A percentile compares a stretch with the other conserved stretches of the same genome.
phyloP scores from a whole-genome alignment of 768 basidiomycete species.

The Cantharellus anzutake region DNA sequence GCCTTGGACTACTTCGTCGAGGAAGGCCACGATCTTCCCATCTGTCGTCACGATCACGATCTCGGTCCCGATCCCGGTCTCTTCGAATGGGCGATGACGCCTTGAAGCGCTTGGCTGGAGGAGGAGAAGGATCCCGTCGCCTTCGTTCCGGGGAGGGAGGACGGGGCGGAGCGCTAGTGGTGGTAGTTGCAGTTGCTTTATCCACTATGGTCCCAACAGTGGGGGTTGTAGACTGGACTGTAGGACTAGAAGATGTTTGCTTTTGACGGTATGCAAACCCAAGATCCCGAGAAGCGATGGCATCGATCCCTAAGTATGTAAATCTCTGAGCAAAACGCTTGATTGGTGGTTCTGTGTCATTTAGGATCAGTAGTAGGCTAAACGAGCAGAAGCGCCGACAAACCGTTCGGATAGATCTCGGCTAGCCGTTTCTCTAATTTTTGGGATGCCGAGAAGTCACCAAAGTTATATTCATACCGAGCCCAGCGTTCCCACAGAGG shows the following conservation, averaged over 20 bases:
- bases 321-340: slow-evolving; percentile 74
- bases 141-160: slow-evolving; percentile 2
- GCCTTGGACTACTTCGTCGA: slow-evolving; percentile 13
- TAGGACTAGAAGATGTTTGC: not conserved
- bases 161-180: slow-evolving; percentile 1
- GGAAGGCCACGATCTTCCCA: slow-evolving; percentile 5
- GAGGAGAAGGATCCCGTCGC: slow-evolving; percentile 8
- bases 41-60: slow-evolving; percentile 4
- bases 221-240: not conserved
- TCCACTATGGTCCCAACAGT: not conserved
- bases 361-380: no score
- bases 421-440: slow-evolving; percentile 80
- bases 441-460: slow-evolving; percentile 72
- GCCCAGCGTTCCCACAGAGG: slow-evolving; percentile 95
- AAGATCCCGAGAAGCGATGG: slow-evolving; percentile 75
- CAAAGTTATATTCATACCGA: slow-evolving; percentile 85
- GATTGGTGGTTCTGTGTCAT: slow-evolving; percentile 58
- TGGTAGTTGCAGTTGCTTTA: not conserved
- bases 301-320: slow-evolving; percentile 65
- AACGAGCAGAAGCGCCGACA: slow-evolving; percentile 11
- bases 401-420: slow-evolving; percentile 75
- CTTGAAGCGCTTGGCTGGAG: slow-evolving; percentile 8
- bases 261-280: slow-evolving; percentile 41
- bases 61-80: slow-evolving; percentile 2
- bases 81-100: slow-evolving; percentile 7